Percentiles rank a stretch among this genome's conserved stretches.
Conservation (phyloP, 1,284 basidiomycete genomes). For the Malassezia slooffiae region DNA sequence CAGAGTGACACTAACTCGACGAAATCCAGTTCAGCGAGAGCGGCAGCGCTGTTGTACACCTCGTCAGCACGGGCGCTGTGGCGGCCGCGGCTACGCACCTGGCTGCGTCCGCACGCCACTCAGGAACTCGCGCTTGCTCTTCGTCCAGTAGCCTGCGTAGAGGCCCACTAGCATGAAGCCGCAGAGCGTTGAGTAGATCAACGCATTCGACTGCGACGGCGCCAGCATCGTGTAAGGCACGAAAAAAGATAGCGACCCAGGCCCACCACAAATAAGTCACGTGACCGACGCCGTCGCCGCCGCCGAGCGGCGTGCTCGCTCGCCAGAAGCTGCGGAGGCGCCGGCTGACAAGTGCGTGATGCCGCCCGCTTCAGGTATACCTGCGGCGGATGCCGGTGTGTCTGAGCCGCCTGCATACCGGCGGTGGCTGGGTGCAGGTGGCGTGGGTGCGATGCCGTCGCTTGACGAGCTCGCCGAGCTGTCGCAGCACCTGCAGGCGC, state of each 20-base stretch:
- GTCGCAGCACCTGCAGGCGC: slow-evolving; percentile 1
- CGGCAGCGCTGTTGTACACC: slow-evolving; percentile 24
- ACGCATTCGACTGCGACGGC: slow-evolving; percentile 32
- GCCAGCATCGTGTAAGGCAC: slow-evolving; percentile 23
- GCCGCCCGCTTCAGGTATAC: no score
- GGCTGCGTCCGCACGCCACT: slow-evolving; percentile 43
- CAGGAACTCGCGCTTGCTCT: slow-evolving; percentile 39
- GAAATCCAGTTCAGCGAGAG: slow-evolving; percentile 45
- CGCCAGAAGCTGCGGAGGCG: no score
- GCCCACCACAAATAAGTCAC: no score
- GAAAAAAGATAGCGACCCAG: no score
- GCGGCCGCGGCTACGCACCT: slow-evolving; percentile 20
- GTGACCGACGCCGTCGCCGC: no score
- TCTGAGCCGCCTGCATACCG: slow-evolving; percentile 6
- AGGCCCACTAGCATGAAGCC: slow-evolving; percentile 44
- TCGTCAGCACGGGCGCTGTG: not conserved
- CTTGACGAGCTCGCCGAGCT: slow-evolving; percentile 8
- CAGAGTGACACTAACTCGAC: slow-evolving; percentile 46
- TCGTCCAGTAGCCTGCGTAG: slow-evolving; percentile 38
- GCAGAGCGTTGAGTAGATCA: slow-evolving; percentile 42
- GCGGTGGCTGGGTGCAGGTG: not conserved
- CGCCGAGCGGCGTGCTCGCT: no score
- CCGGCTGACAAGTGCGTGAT: no score
- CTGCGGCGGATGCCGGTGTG: no score
- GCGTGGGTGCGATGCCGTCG: not conserved